Evolutionary conservation across 225 moss, liverwort and hornwort species (phyloP), one percentile per base, ranked within the genome.

Genomic region (Bryoerythrophyllum caledonicum): DNA sequence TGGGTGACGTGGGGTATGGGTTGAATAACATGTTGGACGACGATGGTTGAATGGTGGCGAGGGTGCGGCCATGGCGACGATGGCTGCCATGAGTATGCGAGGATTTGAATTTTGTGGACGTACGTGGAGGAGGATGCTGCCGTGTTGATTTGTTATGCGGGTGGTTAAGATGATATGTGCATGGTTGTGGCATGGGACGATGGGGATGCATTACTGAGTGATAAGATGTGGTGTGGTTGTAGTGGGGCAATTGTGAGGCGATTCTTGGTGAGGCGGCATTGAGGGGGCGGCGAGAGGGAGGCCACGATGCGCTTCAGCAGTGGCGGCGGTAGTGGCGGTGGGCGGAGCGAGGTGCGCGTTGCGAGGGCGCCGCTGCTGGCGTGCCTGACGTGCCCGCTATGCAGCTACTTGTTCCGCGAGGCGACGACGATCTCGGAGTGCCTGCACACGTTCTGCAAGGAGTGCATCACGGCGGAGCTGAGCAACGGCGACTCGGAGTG

Each of bases 341-440:
- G 72, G 0, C 74, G 78, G 77, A 86, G 79, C 81, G 93, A 94
- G 77, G 86, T 97, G 82, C 85, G 82, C 60, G 77, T 99, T 0
- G 80, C 81, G 27, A 85, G 82, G 84, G 88, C 93, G 23, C 88
- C 95, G 74, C 80, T 99, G 9, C 77, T 88, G 60, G 73, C 84
- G 68, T 99, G 99, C 65, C 85, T 99, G 64, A 95, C 91, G 40
- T 99, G 99, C 76, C 93, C 91, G 1, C 83, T 99, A 20, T 99
- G 99, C 79, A 75, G 68, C 62, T 85, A 88, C 66, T 57, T 99
- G 83, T 75, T 99, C 30, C 84, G 87, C 21, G 93, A 93, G 68
- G 99, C 95, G 17, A 99, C 99, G 12, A 99, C 99, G 43, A 91
- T 99, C 52, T 95, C 91, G 51, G 95, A 99, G 88, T 99, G 99